Conservation (phyloP, 768 basidiomycete genomes). For the Atractiella rhizophila region DNA sequence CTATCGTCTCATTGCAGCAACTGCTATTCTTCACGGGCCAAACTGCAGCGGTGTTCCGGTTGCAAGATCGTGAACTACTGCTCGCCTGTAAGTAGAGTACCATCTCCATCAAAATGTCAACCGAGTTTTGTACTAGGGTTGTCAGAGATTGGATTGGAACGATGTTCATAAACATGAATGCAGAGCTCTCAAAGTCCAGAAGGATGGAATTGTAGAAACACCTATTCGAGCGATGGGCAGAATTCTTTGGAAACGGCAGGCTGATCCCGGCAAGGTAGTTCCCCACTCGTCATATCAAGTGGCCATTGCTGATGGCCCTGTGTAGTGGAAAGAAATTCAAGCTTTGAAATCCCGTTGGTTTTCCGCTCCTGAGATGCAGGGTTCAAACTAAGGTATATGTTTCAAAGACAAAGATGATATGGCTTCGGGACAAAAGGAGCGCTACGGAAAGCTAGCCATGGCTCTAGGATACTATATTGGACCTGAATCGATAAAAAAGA, state of each 20-base stretch:
- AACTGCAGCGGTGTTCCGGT: slow-evolving; percentile 42
- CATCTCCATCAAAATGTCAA: no score
- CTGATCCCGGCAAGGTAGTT: not conserved
- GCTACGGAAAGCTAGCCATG: slow-evolving; percentile 16
- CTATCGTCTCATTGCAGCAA: not conserved
- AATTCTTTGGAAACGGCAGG: slow-evolving; percentile 1
- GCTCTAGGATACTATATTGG: slow-evolving; percentile 19
- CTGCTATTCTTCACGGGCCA: slow-evolving; percentile 14
- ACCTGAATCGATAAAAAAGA: slow-evolving; percentile 1
- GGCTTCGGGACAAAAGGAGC: slow-evolving; percentile 12
- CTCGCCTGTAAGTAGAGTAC: slow-evolving; percentile 51
- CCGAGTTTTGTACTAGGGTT: slow-evolving; percentile 33
- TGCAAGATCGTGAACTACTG: slow-evolving; percentile 58
- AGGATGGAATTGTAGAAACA: not conserved
- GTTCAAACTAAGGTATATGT: not conserved
- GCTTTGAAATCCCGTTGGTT: slow-evolving; percentile 21
- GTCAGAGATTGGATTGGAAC: slow-evolving; percentile 54
- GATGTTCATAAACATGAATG: slow-evolving; percentile 28
- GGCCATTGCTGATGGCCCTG: no score
- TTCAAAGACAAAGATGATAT: not conserved
- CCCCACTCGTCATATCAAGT: no score
- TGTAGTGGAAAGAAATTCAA: slow-evolving; percentile 7
- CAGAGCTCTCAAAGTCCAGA: not conserved
- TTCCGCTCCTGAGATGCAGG: slow-evolving; percentile 23
- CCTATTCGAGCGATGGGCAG: slow-evolving; percentile 2